These are phyloP conservation scores for Brettanomyces nanus DNA, from an alignment of 805 yeast genomes.

Conservation along the genomic window DNA sequence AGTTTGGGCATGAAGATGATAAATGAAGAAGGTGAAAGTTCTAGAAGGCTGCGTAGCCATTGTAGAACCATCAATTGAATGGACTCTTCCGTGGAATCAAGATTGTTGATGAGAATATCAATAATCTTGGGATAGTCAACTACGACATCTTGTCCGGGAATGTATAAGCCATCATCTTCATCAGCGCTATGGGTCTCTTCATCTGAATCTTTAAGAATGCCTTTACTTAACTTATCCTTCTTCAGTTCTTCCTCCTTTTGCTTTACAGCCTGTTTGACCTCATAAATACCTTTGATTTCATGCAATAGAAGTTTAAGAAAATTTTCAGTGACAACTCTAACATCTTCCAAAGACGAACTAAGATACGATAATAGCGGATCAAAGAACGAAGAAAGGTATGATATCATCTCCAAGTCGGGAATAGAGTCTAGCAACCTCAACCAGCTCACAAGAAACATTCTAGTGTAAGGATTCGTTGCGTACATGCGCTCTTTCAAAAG, in stretches of 20 bases:
- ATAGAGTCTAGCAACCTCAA: constrained; percentile 83
- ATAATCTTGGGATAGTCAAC: constrained; percentile 75
- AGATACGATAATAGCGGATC: constrained; percentile 76
- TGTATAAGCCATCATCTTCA: constrained; percentile 45
- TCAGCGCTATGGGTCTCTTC: not conserved
- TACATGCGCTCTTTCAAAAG: constrained; percentile 85
- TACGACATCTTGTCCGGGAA: constrained; percentile 74
- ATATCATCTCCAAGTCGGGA: constrained; percentile 81
- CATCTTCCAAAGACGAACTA: constrained; percentile 79
- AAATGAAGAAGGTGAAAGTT: constrained; percentile 68
- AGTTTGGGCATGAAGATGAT: constrained; percentile 68
- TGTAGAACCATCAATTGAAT: constrained; percentile 71
- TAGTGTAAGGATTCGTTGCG: constrained; percentile 85
- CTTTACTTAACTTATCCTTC: not conserved
- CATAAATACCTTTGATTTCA: constrained; percentile 72
- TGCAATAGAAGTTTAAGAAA: constrained; percentile 66
- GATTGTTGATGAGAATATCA: constrained; percentile 71
- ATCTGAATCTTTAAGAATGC: not conserved
- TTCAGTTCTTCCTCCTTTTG: constrained; percentile 18
- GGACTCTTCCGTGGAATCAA: constrained; percentile 66
- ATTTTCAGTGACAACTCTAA: constrained; percentile 75
- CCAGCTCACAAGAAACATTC: constrained; percentile 92
- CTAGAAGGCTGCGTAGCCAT: constrained; percentile 73
- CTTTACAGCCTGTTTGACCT: constrained; percentile 46
- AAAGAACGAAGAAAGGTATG: constrained; percentile 82